Conservation (phyloP, 2,329 filamentous ascomycete species). For the Claviceps sp. region DNA sequence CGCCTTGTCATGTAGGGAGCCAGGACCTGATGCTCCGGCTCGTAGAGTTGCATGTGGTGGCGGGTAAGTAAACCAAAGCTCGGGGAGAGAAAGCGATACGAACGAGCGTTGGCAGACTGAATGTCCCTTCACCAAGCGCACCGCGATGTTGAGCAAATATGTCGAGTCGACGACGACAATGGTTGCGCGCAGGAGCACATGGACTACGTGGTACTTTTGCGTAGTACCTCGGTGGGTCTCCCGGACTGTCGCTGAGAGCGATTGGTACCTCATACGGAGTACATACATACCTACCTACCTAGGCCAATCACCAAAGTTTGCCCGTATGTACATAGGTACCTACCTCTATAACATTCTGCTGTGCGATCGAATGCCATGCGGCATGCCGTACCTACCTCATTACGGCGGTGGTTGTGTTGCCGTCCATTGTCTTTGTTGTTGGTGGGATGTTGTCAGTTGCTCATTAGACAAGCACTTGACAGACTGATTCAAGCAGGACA, state of each 20-base stretch:
- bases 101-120: background rate
- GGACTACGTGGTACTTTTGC: slow-evolving; percentile 4
- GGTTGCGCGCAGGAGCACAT: background rate
- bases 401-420: too few species aligned
- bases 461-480: too few species aligned
- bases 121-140: background rate
- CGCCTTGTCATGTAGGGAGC: slow-evolving; percentile 4
- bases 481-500: too few species aligned
- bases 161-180: background rate
- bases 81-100: background rate
- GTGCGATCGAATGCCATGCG: too few species aligned
- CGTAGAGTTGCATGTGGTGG: background rate
- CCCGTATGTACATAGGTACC: too few species aligned
- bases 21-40: background rate
- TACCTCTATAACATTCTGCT: too few species aligned
- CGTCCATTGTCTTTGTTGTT: too few species aligned
- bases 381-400: too few species aligned
- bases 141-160: background rate
- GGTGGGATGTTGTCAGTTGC: too few species aligned
- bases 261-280: background rate
- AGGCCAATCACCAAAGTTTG: background rate
- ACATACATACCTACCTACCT: too few species aligned
- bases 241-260: background rate
- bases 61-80: too few species aligned
- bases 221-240: background rate